Evolutionary conservation across 2,329 filamentous ascomycete genomes (phyloP).

Genomic region (Epichloe sibirici): DNA sequence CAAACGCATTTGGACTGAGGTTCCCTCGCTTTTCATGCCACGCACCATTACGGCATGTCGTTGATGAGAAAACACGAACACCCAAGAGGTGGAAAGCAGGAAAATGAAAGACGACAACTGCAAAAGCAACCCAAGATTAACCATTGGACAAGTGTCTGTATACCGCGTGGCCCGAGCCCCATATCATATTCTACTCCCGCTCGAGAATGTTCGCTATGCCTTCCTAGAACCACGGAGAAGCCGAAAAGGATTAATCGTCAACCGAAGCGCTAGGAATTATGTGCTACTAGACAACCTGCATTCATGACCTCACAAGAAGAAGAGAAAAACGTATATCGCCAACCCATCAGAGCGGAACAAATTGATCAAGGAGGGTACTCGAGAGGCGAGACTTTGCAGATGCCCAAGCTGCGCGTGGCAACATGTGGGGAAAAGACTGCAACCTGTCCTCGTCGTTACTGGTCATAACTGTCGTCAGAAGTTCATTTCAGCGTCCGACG

Average conservation of each 20-base stretch:
- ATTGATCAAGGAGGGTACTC: neutral
- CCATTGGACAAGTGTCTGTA: constrained; percentile 3
- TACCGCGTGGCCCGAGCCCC: constrained; percentile 4
- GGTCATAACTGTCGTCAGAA: constrained; percentile 7
- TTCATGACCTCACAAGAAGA: constrained; percentile 22
- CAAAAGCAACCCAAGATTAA: neutral
- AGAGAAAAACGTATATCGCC: constrained; percentile 18
- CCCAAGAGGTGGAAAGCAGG: neutral
- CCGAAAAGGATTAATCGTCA: neutral
- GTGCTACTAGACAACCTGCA: constrained; percentile 2
- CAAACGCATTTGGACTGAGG: neutral
- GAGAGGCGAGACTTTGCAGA: neutral
- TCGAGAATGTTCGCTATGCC: constrained; percentile 6
- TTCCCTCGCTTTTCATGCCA: neutral
- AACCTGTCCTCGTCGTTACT: constrained; percentile 4
- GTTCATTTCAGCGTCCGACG: constrained; percentile 1
- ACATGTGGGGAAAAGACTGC: neutral
- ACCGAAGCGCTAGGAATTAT: constrained; percentile 2
- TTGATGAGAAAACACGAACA: too few relatives aligned
- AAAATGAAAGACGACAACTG: neutral
- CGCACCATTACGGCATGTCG: too few relatives aligned
- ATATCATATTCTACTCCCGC: constrained; percentile 3
- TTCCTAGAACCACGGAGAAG: constrained; percentile 3
- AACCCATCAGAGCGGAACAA: constrained; percentile 9
- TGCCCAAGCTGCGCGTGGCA: neutral